A percentile compares a stretch with the other conserved stretches of the same genome.
Conservation (phyloP, 1,284 basidiomycete species). For the Rhodotorula glutinis region DNA sequence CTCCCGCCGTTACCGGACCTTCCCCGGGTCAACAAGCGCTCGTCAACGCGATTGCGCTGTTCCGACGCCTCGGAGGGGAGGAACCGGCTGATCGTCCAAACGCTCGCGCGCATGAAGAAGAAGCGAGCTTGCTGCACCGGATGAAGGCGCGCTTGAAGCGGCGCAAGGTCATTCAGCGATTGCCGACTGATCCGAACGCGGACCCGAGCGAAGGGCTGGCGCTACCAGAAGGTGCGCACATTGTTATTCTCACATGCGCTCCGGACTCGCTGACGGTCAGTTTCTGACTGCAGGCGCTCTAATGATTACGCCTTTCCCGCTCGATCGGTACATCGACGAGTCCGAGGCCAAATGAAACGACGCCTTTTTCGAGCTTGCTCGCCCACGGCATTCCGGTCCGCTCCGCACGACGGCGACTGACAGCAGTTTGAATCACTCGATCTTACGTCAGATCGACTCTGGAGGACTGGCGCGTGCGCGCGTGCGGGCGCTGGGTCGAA, state of each 20-base stretch:
- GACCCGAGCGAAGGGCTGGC: conserved; percentile 1
- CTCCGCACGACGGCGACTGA: too few relatives aligned
- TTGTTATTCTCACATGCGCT: background rate
- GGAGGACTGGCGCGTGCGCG: too few relatives aligned
- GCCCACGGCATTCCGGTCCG: too few relatives aligned
- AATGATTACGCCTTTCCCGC: conserved; percentile 32
- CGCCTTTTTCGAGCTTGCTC: too few relatives aligned
- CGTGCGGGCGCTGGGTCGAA: too few relatives aligned
- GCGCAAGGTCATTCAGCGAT: conserved; percentile 14
- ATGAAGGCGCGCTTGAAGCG: conserved; percentile 24
- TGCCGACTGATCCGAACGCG: conserved; percentile 6
- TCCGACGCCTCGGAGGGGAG: conserved; percentile 22
- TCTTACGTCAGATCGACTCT: too few relatives aligned
- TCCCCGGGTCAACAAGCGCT: conserved; percentile 8
- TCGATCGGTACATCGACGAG: conserved; percentile 3
- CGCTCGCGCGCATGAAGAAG: conserved; percentile 11
- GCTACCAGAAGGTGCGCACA: conserved; percentile 28
- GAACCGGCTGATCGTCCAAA: background rate
- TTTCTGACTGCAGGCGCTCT: conserved; percentile 15
- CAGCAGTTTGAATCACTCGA: too few relatives aligned
- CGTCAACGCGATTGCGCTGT: conserved; percentile 20
- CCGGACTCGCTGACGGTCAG: background rate
- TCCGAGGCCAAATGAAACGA: too few relatives aligned
- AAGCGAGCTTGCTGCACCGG: conserved; percentile 17
- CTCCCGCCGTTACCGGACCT: background rate